A percentile compares a stretch with the other conserved stretches of the same genome.
Conservation (phyloP, 495 filamentous ascomycete genomes). For the Aspergillus homomorphus region DNA sequence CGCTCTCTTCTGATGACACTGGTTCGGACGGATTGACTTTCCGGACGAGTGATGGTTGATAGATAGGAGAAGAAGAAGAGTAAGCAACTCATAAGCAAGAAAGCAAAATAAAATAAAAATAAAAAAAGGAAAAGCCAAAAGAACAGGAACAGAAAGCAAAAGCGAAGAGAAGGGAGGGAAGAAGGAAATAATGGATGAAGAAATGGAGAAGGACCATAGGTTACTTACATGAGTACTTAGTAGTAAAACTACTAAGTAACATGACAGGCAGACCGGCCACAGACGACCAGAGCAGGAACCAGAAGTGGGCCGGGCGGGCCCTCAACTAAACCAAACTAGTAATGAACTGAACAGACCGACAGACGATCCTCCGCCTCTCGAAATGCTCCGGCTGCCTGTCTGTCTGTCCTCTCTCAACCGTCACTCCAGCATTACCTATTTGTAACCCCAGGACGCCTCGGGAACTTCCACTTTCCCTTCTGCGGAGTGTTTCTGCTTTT, state of each 20-base stretch:
- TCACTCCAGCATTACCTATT: conserved; percentile 4
- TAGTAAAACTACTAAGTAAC: conserved; percentile 9
- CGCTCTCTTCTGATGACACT: background rate
- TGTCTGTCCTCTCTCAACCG: too few species aligned
- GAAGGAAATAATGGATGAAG: too few species aligned
- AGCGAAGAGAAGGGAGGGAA: background rate
- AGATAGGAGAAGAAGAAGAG: background rate
- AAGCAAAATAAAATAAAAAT: too few species aligned
- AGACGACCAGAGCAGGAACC: conserved; percentile 9
- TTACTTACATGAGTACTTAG: background rate
- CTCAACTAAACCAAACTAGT: too few species aligned
- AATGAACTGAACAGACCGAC: too few species aligned
- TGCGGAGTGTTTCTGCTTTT: too few species aligned
- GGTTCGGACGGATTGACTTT: too few species aligned
- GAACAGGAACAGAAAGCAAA: background rate
- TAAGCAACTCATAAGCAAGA: background rate
- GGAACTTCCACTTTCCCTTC: too few species aligned
- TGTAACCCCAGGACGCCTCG: too few species aligned
- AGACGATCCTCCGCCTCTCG: conserved; percentile 25
- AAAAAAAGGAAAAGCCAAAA: background rate
- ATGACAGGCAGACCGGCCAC: conserved; percentile 18
- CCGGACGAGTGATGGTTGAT: too few species aligned
- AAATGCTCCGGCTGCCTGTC: conserved; percentile 13
- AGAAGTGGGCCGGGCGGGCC: conserved; percentile 23
- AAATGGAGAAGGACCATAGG: background rate